Evolutionary conservation across 768 basidiomycete genomes (phyloP), one percentile per base, ranked within the genome.

Genomic region (Lactarius vividus): DNA sequence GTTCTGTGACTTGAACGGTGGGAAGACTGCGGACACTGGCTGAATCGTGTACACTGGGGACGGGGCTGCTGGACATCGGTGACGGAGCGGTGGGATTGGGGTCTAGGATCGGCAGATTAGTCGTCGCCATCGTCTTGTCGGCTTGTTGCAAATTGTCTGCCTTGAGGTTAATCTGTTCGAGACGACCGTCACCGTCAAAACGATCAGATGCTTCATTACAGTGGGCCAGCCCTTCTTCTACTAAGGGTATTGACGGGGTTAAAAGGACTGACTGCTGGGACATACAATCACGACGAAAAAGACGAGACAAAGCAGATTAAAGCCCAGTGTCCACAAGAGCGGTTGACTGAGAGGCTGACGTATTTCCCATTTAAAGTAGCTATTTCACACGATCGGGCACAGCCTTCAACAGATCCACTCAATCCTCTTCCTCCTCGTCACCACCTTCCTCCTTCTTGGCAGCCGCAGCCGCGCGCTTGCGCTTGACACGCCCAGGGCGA

Each of bases 401-500:
- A 46, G n/a, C 20, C 15, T n/a, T n/a, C 11, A 11, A 35, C 42
- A 44, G 31, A 23, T 11, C 18, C 46, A 44, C 16, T 62, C 55
- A 89, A 80, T 94, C 93, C 76, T 96, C 94, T 69, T 94, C 94
- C 75, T 94, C 94, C 55, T 88, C 94, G 40, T 91, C 94, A 70
- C 86, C 96, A 68, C 88, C 95, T 74, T 88, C 93, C 71, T 90
- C 92, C 82, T 88, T 92, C 83, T 91, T 92, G 70, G 89, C 93
- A 68, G 94, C 96, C 53, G 92, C 92, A 69, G 88, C 88, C 66
- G 91, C 93, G 75, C 96, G 93, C 91, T 97, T 98, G 79, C 96
- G 89, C 92, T 98, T 98, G 77, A 96, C 94, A 72, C 96, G 96
- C 73, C 96, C 96, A 69, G 92, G 82, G 67, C 91, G 88, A 72